These are phyloP conservation scores for Blepharisma japonicum DNA, from an alignment of 73 alveolate species.

Conservation along the genomic window DNA sequence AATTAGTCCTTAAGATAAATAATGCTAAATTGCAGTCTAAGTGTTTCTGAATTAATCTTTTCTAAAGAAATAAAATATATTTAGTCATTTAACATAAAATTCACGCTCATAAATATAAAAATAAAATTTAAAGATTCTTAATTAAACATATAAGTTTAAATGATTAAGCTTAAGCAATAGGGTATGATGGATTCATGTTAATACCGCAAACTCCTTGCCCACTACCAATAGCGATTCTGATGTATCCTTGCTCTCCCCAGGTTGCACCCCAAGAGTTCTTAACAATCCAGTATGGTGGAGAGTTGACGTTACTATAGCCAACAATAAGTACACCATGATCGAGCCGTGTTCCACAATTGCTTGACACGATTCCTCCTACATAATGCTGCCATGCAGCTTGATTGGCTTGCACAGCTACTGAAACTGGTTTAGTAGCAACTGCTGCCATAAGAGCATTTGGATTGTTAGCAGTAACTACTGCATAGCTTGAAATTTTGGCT, in stretches of 20 bases:
- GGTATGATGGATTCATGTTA: conserved; percentile 40
- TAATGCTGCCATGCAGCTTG: conserved; percentile 49
- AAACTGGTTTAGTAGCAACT: conserved; percentile 61
- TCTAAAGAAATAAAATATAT: no score
- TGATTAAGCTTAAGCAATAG: conserved; percentile 15
- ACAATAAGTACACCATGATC: conserved; percentile 79
- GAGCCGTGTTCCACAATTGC: conserved; percentile 40
- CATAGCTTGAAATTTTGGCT: conserved; percentile 4
- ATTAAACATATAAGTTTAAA: no score
- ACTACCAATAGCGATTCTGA: conserved; percentile 37
- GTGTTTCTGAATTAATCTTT: no score
- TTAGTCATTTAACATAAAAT: no score
- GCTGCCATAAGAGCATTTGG: conserved; percentile 49
- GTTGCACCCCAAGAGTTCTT: conserved; percentile 59
- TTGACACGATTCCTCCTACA: conserved; percentile 54
- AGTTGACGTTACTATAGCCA: conserved; percentile 46
- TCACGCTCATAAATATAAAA: no score
- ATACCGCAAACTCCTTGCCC: conserved; percentile 45
- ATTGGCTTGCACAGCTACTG: conserved; percentile 71
- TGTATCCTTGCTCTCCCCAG: conserved; percentile 60
- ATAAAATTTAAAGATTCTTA: no score
- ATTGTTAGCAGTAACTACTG: conserved; percentile 18
- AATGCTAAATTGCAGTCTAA: no score
- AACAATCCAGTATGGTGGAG: conserved; percentile 34
- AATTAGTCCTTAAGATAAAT: no score